Conservation (phyloP, 2,329 filamentous ascomycete genomes). For the Geoglossum cookeanum region DNA sequence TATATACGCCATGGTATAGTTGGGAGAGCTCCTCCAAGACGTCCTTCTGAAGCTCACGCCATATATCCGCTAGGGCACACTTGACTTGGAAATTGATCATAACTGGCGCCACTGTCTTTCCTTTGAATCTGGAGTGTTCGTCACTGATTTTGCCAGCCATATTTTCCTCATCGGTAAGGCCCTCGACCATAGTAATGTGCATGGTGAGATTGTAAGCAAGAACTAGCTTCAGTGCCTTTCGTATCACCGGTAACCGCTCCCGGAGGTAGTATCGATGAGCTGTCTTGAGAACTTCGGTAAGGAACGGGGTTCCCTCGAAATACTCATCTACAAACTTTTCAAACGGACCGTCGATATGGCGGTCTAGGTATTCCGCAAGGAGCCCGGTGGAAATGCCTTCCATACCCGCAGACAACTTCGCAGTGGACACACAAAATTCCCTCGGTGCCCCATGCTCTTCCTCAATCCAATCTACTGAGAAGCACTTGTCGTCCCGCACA, state of each 20-base stretch:
- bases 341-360: constrained; percentile 81
- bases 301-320: constrained; percentile 86
- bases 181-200: constrained; percentile 88
- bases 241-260: constrained; percentile 73
- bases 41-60: constrained; percentile 92
- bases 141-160: constrained; percentile 73
- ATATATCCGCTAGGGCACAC: constrained; percentile 91
- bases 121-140: constrained; percentile 68
- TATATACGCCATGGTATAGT: constrained; percentile 95
- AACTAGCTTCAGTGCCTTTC: constrained; percentile 87
- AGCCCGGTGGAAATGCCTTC: constrained; percentile 68
- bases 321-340: constrained; percentile 90
- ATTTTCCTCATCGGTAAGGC: constrained; percentile 59
- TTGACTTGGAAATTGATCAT: constrained; percentile 99
- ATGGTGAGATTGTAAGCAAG: constrained; percentile 89
- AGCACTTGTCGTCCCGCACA: constrained; percentile 80
- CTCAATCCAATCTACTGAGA: constrained; percentile 88
- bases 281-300: constrained; percentile 92
- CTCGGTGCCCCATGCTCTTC: constrained; percentile 54
- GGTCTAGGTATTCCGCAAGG: constrained; percentile 82
- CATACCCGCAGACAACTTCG: constrained; percentile 72
- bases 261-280: constrained; percentile 84
- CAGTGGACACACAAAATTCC: constrained; percentile 71
- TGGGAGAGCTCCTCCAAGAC: constrained; percentile 83
- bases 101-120: constrained; percentile 80